Evolutionary conservation across 495 filamentous ascomycete genomes (phyloP), one percentile per base, ranked within the genome.

Genomic region (Podospora tetraspora): DNA sequence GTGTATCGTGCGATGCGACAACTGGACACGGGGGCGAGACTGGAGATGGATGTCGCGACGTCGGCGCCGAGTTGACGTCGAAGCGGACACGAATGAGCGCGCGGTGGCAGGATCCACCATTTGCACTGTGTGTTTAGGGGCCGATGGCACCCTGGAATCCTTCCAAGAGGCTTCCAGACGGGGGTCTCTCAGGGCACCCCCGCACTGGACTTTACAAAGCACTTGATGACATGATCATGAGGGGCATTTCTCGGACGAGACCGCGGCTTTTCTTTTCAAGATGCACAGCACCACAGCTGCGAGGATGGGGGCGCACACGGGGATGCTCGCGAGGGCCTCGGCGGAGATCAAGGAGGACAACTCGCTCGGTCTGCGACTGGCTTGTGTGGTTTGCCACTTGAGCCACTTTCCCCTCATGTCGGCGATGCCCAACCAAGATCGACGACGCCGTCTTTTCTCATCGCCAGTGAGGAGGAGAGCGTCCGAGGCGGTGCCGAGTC

Each of bases 51-150:
- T 52, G 43, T 19, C 59, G 43, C 43, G 43, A 52, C 43, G 43
- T 52, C 43, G 43, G 43, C 43, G 43, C 2, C 37, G 16, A 52
- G 37, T 52, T 16, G 25, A 60, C 27, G 23, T 29, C 59, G 23
- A 60, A 60, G 23, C 59, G 59, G 22, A 60, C 59, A 60, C 59
- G 59, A 60, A 60, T 60, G 59, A 60, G 59, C 23, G 12, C 59
- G 27, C 9, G 59, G 59, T 27, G 21, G 13, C 22, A 59, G 58
- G 58, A 24, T 27, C 23, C 59, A 60, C 59, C 19, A 16, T 24
- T 19, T 13, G n/a, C 30, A 24, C 21, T 12, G n/a, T 30, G 25
- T n/a, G 61, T 24, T 29, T 52, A 52, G 43, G 16, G 6, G 3
- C 43, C 9, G 43, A 52, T 1, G 7, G 43, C 43, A 52, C 43